Evolutionary conservation across 306 rosid species (phyloP).

Genomic region (Castanea mollissima): DNA sequence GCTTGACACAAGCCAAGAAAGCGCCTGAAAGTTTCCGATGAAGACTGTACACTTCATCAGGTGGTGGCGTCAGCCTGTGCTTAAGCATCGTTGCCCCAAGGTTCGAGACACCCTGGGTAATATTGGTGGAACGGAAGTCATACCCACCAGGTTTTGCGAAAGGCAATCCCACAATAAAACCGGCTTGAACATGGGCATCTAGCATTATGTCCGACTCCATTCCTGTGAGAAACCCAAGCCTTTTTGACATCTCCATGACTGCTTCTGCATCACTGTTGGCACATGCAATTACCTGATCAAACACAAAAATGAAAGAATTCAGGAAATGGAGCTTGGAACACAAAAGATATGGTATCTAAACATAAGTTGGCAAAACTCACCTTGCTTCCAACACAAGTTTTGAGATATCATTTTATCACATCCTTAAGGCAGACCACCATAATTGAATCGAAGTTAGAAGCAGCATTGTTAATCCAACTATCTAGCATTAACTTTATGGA

Average conservation of each 20-base stretch:
- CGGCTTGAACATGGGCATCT: conserved; percentile 93
- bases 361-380: not conserved
- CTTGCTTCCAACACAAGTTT: not conserved
- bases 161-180: conserved; percentile 92
- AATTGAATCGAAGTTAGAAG: not conserved
- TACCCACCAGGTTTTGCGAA: conserved; percentile 64
- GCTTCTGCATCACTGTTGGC: conserved; percentile 64
- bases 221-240: conserved; percentile 90
- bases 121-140: conserved; percentile 65
- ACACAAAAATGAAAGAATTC: conserved; percentile 1
- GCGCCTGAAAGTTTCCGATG: conserved; percentile 95
- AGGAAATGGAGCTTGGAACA: conserved; percentile 9
- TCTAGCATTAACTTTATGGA: not conserved
- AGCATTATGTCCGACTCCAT: conserved; percentile 84
- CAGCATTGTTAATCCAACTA: not conserved
- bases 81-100: conserved; percentile 91
- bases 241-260: conserved; percentile 84
- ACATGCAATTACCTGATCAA: conserved; percentile 79
- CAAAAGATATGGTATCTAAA: not conserved
- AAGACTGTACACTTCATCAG: conserved; percentile 91
- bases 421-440: not conserved
- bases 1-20: conserved; percentile 89
- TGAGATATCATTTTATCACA: not conserved
- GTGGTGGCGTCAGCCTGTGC: conserved; percentile 96
- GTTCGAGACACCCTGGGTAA: conserved; percentile 70